Evolutionary conservation across 495 filamentous ascomycete species (phyloP).

Genomic region (Zalerion maritima): DNA sequence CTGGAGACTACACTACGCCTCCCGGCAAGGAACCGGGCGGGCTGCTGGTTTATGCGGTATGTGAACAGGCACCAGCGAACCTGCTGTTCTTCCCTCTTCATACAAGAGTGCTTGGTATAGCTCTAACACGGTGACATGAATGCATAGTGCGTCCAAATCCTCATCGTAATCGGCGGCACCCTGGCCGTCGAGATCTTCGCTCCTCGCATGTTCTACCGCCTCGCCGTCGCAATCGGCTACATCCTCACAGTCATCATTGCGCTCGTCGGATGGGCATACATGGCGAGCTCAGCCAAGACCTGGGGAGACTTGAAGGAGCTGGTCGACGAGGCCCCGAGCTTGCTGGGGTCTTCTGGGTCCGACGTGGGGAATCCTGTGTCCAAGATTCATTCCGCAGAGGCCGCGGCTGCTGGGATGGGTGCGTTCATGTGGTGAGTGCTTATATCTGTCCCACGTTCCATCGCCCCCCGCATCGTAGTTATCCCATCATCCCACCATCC

Average conservation of each 20-base stretch:
- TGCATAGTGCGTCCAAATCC: conserved; percentile 17
- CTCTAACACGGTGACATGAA: no score
- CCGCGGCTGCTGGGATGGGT: conserved; percentile 22
- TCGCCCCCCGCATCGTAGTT: not conserved
- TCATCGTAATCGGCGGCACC: conserved; percentile 19
- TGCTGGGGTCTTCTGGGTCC: no score
- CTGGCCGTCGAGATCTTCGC: conserved; percentile 14
- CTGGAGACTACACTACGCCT: no score
- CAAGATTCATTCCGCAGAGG: no score
- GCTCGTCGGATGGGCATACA: conserved; percentile 26
- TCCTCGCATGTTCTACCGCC: conserved; percentile 21
- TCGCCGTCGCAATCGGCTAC: conserved; percentile 15
- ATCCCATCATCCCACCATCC: no score
- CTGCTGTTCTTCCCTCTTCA: no score
- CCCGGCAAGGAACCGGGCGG: no score
- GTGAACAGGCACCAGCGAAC: no score
- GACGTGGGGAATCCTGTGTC: no score
- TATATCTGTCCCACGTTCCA: not conserved
- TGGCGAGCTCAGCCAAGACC: conserved; percentile 19
- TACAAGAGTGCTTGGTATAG: no score
- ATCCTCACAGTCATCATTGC: conserved; percentile 23
- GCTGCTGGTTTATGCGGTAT: no score
- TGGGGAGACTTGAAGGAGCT: conserved; percentile 9
- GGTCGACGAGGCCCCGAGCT: no score
- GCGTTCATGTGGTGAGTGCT: conserved; percentile 21